Evolutionary conservation across 257 asterid genomes (phyloP), one percentile per base, ranked within the genome.

Genomic region (Lycium barbarum): DNA sequence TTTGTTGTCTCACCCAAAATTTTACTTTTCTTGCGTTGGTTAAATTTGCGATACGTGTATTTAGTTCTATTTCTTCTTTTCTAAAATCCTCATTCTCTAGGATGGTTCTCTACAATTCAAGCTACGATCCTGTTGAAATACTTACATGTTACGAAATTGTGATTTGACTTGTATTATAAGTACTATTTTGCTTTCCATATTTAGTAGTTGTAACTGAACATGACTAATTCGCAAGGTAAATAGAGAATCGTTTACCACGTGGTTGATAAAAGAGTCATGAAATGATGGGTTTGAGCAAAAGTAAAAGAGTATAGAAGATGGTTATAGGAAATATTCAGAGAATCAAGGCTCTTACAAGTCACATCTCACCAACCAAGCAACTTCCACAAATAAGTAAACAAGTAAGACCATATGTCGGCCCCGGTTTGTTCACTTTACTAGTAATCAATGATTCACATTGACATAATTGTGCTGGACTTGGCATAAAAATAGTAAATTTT

Each of bases 331-430:
- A 22, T 20, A 74, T 74, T 78, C 33, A 74, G 12, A 14, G 81
- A 74, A 74, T 49, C 6, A 74, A 78, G 82, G 40, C 9, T 78
- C 17, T 7, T 78, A 26, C 47, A 54, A 78, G 82, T 78, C 65
- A 26, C 82, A 53, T 78, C 63, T 76, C 82, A 26, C 82, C 82
- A 78, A 78, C 65, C 26, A 12, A 3, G 14, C 82, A 22, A 51
- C 43, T 76, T 51, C n/a, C 9, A 22, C 51, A 26, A 15, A 26
- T 7, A 76, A 20, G 20, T 47, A 49, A 73, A 26, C 22, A 51
- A 76, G 63, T 3, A 78, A 78, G 82, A 76, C 49, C 14, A 53
- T 4, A 51, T 78, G 65, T 78, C 82, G 82, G 82, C 65, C 13
- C 82, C 82, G 49, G 62, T 78, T 51, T 33, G 10, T 7, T 40